These are phyloP conservation scores for Blastomyces parvus DNA, from an alignment of 2,329 filamentous ascomycete genomes.

Conservation along the genomic window DNA sequence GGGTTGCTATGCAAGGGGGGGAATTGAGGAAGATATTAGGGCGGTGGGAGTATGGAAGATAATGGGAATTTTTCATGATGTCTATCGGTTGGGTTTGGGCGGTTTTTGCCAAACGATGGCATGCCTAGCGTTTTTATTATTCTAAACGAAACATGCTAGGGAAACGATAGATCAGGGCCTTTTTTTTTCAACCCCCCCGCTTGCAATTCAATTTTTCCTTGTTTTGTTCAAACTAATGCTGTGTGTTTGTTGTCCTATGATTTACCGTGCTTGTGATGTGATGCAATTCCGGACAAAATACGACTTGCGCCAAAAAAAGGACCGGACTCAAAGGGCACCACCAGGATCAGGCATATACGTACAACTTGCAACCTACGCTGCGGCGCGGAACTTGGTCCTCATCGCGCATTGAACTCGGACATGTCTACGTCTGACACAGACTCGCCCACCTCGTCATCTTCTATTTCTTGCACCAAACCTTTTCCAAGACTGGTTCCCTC, in stretches of 20 bases:
- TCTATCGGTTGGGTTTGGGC: constrained; percentile 5
- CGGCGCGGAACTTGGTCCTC: background rate
- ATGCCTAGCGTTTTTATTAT: constrained; percentile 1
- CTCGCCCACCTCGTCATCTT: background rate
- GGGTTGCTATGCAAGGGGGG: background rate
- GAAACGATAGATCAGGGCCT: constrained; percentile 8
- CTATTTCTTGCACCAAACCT: background rate
- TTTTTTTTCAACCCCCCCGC: background rate
- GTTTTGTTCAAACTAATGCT: background rate
- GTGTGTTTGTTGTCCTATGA: background rate
- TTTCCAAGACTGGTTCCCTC: constrained; percentile 11
- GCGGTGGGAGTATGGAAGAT: constrained; percentile 1
- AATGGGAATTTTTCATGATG: background rate
- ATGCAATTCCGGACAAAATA: background rate
- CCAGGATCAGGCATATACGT: background rate
- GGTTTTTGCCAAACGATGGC: constrained; percentile 2
- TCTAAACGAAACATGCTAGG: constrained; percentile 2
- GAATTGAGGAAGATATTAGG: background rate
- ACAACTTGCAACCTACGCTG: background rate
- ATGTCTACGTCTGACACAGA: constrained; percentile 8
- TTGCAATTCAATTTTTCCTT: constrained; percentile 3
- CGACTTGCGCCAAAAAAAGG: background rate
- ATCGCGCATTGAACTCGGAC: background rate
- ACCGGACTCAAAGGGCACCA: background rate
- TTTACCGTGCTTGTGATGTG: background rate